Base-by-base conservation (phyloP, 1,284 basidiomycete genomes). In the Veloboletus limbatus region DNA sequence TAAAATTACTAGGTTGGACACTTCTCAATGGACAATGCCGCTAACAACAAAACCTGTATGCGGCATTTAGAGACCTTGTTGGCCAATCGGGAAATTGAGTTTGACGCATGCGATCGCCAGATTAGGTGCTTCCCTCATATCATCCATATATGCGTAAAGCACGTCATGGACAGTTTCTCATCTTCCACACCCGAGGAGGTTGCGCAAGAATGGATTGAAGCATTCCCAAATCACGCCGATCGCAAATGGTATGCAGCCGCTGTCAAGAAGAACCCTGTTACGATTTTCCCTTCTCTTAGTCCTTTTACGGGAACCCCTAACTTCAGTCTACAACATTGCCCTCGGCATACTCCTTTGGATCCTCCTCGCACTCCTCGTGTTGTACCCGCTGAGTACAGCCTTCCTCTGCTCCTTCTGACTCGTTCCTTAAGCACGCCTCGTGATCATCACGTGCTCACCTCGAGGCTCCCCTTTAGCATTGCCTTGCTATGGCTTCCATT, bases 21-120 rank as follows among this genome's bases (percentile, higher is more conserved):
- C 20, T 47, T 47, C 28, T 26, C 34, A 8, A 18, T 47, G 45
- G 44, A 49, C 28, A 49, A 49, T 18, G 39, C 45, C 25, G 18
- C 8, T 8, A 49, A 49, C 31, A 38, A 45, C 8, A 16, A 33
- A n/a, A 40, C 26, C 0, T 32, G 10, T 13, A 49, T 45, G 43
- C n/a, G 34, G 21, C 11, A 45, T n/a, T 26, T 48, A 16, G 31
- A 20, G 13, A 24, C 14, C 11, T 24, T 47, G 26, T 38, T 47
- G 11, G 6, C 13, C 13, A 22, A 17, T 17, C 14, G 39, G 18
- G 36, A 37, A 20, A 20, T 42, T 8, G n/a, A 33, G 13, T 47
- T 47, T 26, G 34, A 47, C 14, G 14, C 20, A 3, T 3, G 16
- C 9, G 40, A 42, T 20, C 17, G 7, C 28, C 32, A 24, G 10